Evolutionary conservation across 371 early-diverging fungal species (phyloP).

Genomic region (Zychaea mexicana): DNA sequence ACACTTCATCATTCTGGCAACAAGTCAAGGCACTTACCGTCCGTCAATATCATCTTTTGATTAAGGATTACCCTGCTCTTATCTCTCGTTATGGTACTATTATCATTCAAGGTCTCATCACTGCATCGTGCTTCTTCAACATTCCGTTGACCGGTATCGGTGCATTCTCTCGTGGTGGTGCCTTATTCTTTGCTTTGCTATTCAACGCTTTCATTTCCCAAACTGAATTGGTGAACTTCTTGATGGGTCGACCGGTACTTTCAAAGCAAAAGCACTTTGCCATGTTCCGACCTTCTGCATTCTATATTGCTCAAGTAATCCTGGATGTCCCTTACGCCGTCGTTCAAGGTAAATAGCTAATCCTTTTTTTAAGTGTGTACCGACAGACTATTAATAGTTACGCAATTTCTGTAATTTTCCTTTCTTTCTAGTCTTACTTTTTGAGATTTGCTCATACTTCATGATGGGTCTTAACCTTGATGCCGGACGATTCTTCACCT

Average conservation of each 20-base stretch:
- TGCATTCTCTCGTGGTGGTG: constrained; percentile 76
- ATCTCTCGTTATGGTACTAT: constrained; percentile 62
- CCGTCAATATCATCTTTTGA: constrained; percentile 62
- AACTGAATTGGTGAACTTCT: constrained; percentile 50
- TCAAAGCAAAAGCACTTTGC: constrained; percentile 73
- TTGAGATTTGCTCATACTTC: constrained; percentile 44
- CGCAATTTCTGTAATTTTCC: constrained; percentile 3
- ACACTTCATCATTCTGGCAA: constrained; percentile 61
- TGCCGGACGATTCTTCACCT: constrained; percentile 54
- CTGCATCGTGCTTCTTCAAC: constrained; percentile 67
- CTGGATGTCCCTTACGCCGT: constrained; percentile 39
- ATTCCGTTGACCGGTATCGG: constrained; percentile 55
- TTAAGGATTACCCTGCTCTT: constrained; percentile 50
- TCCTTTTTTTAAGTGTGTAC: background rate
- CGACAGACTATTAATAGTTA: background rate
- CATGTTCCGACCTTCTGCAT: constrained; percentile 65
- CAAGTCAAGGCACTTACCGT: constrained; percentile 62
- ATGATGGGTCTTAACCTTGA: constrained; percentile 50
- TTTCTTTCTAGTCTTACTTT: constrained; percentile 19
- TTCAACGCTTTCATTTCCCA: constrained; percentile 58
- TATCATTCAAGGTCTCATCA: constrained; percentile 65
- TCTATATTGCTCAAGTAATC: constrained; percentile 59
- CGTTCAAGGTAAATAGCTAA: constrained; percentile 39
- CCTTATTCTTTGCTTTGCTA: constrained; percentile 56
- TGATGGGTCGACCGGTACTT: constrained; percentile 60